phyloP scores from a whole-genome alignment of 1,284 basidiomycete species.

The Ganoderma sp. region DNA sequence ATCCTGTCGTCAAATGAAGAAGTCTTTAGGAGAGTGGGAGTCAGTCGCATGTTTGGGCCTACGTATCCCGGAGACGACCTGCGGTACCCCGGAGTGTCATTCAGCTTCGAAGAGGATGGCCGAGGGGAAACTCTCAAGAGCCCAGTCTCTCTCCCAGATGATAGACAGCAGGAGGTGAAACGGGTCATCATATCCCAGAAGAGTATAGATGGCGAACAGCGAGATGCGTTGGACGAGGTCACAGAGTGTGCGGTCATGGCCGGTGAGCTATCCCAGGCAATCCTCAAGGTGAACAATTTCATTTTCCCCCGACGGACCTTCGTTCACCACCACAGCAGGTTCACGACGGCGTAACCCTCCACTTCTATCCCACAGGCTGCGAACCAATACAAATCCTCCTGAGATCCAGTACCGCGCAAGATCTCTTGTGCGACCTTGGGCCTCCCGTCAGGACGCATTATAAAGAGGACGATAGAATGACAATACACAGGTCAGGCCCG shows the following conservation, averaged over 20 bases:
- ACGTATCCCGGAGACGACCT: slow-evolving; percentile 83
- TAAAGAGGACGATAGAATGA: slow-evolving; percentile 88
- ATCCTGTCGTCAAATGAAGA: slow-evolving; percentile 65
- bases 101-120: slow-evolving; percentile 76
- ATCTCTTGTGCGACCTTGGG: slow-evolving; percentile 79
- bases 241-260: slow-evolving; percentile 66
- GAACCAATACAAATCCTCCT: slow-evolving; percentile 67
- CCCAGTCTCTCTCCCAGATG: slow-evolving; percentile 50
- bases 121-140: slow-evolving; percentile 58
- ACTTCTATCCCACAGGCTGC: slow-evolving; percentile 64
- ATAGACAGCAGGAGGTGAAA: slow-evolving; percentile 75
- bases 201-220: slow-evolving; percentile 56
- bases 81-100: slow-evolving; percentile 83
- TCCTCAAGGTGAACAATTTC: slow-evolving; percentile 60
- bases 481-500: slow-evolving; percentile 59
- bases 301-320: background rate
- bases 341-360: slow-evolving; percentile 71
- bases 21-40: slow-evolving; percentile 66
- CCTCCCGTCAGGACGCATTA: slow-evolving; percentile 79
- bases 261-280: slow-evolving; percentile 69
- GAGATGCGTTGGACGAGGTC: slow-evolving; percentile 73
- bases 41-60: slow-evolving; percentile 81
- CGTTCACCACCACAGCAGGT: slow-evolving; percentile 47
- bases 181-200: slow-evolving; percentile 76
- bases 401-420: slow-evolving; percentile 84